Base-by-base conservation (phyloP, 1,284 basidiomycete species). In the Cutaneotrichosporon daszewskae region DNA sequence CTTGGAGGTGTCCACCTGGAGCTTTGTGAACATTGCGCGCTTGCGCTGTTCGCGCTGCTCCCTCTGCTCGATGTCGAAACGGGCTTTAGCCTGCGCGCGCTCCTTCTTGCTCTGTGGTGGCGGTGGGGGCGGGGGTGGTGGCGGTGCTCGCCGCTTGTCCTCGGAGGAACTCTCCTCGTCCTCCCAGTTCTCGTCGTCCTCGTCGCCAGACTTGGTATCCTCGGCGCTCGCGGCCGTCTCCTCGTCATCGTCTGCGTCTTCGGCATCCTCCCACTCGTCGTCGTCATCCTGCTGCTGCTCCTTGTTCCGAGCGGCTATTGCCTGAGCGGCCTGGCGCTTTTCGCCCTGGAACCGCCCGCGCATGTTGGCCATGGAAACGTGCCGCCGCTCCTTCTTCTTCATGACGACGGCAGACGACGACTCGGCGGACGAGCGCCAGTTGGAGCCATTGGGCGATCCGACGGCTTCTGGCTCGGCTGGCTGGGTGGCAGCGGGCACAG, bases 141-240 rank as follows among this genome's bases (percentile, higher is more conserved):
- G 31, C n/a, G n/a, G n/a, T n/a, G n/a, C n/a, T n/a, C n/a, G n/a
- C n/a, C n/a, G n/a, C 28, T 31, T 31, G 28, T 24, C 11, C 19
- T 9, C 14, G n/a, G 8, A 22, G 68, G 96, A 94, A 62, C 83
- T 83, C 67, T 95, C 95, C 66, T 97, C 94, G n/a, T 96, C 84
- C 64, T 97, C 94, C 66, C 83, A 87, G 5, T 75, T 72, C 2
- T 79, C 75, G 66, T 64, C 68, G 27, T 60, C 61, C 22, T 73
- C 75, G 54, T 96, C 91, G 31, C 92, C 66, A 13, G 91, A 57
- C 10, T 74, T 70, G 63, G 96, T 91, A 23, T 96, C 72, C 3
- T 77, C 78, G 51, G 88, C 87, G 17, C 89, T 78, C 20, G 64
- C 72, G 49, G 64, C 41, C 10, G 35, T 40, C 8, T 49, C 43